Base-by-base conservation (phyloP, 495 filamentous ascomycete genomes). In the Evansstolkia leycettana region DNA sequence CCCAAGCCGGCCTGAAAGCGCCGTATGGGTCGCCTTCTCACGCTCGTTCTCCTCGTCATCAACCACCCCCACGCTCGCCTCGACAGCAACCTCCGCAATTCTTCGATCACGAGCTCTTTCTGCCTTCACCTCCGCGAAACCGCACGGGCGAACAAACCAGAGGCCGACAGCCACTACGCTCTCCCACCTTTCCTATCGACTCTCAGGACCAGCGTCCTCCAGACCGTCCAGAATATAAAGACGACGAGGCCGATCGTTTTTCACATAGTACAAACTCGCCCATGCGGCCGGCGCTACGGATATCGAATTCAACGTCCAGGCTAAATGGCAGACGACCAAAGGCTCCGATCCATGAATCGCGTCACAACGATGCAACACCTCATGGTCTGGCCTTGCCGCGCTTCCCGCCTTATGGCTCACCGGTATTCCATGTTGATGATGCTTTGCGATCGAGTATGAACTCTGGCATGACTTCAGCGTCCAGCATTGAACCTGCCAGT, bases 391-490 rank as follows among this genome's bases (percentile, higher is more conserved):
- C 46, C 14, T 40, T 58, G 17, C 60, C 63, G 7, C 56, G 58
- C 25, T 54, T 54, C 19, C 50, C n/a, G n/a, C n/a, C 52, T 25
- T 47, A 50, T 39, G 45, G 54, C 8, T 37, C 55, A 8, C 19
- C 54, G 23, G 54, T 61, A 18, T n/a, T 39, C 11, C 17, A 52
- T 33, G 55, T 40, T 9, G 54, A 70, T 40, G 73, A 79, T 23
- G 73, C 76, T 34, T 58, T 77, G 7, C 72, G 84, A 12, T 75
- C 77, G 0, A 88, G 83, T 46, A 72, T 78, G 46, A 76, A 82
- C 32, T 88, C 84, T 49, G 65, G 64, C 45, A 53, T 74, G 51
- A 81, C 77, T 5, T 80, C 78, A 9, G 63, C 67, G 13, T 87
- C 83, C 1, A 84, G 80, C 32, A 74, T 72, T 20, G 64, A 82